Percentiles rank a stretch among this genome's conserved stretches.
Conservation (phyloP, 805 yeast genomes). For the Candida germanica region DNA sequence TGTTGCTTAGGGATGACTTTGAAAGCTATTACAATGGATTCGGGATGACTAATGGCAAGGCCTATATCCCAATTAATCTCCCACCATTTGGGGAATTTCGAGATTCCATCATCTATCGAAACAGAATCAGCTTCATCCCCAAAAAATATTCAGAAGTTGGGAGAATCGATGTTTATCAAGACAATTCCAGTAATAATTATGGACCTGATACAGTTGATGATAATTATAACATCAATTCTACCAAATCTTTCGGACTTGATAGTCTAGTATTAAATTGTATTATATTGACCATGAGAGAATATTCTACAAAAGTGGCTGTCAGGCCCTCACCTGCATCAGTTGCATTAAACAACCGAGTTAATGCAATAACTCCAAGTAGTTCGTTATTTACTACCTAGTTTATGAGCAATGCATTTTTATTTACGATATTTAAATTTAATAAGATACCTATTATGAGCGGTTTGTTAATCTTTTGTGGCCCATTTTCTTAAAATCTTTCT, state of each 20-base stretch:
- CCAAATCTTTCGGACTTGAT: conserved; percentile 32
- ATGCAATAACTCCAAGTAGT: conserved; percentile 6
- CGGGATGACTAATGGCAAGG: conserved; percentile 7
- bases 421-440: too few species aligned
- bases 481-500: conserved; percentile 18
- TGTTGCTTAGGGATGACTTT: conserved; percentile 17
- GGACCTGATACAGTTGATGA: conserved; percentile 1
- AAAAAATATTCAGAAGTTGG: conserved; percentile 36
- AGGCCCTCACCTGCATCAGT: conserved; percentile 13
- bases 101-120: conserved; percentile 25
- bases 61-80: conserved; percentile 25
- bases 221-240: conserved; percentile 19
- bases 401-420: too few species aligned
- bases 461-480: too few species aligned
- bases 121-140: conserved; percentile 24
- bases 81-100: conserved; percentile 40
- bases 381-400: too few species aligned
- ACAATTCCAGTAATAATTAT: conserved; percentile 7
- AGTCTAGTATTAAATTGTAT: conserved; percentile 30
- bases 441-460: too few species aligned
- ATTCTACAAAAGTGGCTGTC: conserved; percentile 23
- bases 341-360: conserved; percentile 10
- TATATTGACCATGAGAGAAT: conserved; percentile 30
- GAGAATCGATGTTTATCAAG: conserved; percentile 34
- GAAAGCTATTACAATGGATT: conserved; percentile 7